phyloP scores from a whole-genome alignment of 768 basidiomycete species.

The Boletus rubescentipes region DNA sequence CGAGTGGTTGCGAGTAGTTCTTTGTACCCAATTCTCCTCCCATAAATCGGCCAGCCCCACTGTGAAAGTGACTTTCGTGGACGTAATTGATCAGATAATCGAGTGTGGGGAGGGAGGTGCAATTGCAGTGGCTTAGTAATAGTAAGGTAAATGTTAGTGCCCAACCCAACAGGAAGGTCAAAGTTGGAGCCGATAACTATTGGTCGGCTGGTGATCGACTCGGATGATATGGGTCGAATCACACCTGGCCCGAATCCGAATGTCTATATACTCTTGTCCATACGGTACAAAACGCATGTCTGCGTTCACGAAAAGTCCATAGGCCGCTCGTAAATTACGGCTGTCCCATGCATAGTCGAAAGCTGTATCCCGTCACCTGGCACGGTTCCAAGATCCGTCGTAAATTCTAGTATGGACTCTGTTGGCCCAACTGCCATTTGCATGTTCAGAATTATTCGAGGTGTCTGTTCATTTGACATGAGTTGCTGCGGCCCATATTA shows the following conservation, averaged over 20 bases:
- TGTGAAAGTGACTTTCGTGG: no score
- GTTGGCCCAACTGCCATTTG: constrained; percentile 10
- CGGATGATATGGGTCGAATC: neutral
- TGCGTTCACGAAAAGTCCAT: neutral
- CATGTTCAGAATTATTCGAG: constrained; percentile 23
- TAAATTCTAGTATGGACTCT: constrained; percentile 11
- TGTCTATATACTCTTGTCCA: neutral
- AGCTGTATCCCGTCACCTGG: neutral
- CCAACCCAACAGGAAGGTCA: no score
- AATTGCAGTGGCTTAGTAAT: no score
- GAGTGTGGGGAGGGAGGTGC: no score
- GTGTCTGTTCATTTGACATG: constrained; percentile 6
- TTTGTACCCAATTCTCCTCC: no score
- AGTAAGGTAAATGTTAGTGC: no score
- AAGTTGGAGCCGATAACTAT: no score
- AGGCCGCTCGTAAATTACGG: neutral
- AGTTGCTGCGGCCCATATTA: neutral
- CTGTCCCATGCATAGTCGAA: neutral
- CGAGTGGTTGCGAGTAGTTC: no score
- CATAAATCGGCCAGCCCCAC: no score
- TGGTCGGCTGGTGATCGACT: no score
- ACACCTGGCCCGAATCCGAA: neutral
- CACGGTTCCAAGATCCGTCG: neutral
- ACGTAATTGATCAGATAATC: no score
- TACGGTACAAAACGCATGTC: neutral